Evolutionary conservation across 495 filamentous ascomycete genomes (phyloP).

Genomic region (Haplographium delicatum): DNA sequence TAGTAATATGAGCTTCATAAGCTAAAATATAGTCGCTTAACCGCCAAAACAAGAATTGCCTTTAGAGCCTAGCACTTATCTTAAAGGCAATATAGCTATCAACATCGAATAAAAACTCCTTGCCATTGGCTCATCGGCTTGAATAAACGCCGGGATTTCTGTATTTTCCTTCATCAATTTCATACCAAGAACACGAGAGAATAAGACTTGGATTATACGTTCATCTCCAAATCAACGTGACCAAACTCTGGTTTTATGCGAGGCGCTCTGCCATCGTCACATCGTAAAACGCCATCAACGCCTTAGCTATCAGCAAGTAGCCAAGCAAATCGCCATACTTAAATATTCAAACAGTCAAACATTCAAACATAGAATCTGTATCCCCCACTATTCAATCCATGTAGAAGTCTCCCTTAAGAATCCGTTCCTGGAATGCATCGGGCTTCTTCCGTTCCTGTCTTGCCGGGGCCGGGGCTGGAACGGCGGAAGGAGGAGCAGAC

Average conservation of each 20-base stretch:
- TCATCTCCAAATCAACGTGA: neutral
- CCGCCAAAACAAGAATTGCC: too few relatives aligned
- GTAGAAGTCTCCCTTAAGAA: constrained; percentile 94
- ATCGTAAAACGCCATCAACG: constrained; percentile 15
- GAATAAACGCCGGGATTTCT: neutral
- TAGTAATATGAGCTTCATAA: too few relatives aligned
- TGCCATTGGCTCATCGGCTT: neutral
- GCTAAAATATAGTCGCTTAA: too few relatives aligned
- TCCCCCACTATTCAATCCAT: constrained; percentile 65
- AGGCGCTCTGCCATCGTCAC: constrained; percentile 18
- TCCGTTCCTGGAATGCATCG: constrained; percentile 92
- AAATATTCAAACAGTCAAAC: too few relatives aligned
- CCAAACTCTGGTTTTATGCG: constrained; percentile 2
- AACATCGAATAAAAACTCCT: constrained; percentile 1
- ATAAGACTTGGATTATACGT: neutral
- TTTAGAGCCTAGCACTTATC: too few relatives aligned
- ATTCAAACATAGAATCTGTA: constrained; percentile 7
- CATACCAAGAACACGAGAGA: neutral
- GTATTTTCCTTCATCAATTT: neutral
- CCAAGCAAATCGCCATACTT: constrained; percentile 2
- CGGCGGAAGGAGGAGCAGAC: constrained; percentile 41
- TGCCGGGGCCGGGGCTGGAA: constrained; percentile 36
- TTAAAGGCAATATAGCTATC: too few relatives aligned
- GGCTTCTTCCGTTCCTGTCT: constrained; percentile 56
- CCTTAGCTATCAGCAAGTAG: neutral